A percentile compares a stretch with the other conserved stretches of the same genome.
Conservation (phyloP, 176 grass and related monocot genomes). For the Aegilops longissima region DNA sequence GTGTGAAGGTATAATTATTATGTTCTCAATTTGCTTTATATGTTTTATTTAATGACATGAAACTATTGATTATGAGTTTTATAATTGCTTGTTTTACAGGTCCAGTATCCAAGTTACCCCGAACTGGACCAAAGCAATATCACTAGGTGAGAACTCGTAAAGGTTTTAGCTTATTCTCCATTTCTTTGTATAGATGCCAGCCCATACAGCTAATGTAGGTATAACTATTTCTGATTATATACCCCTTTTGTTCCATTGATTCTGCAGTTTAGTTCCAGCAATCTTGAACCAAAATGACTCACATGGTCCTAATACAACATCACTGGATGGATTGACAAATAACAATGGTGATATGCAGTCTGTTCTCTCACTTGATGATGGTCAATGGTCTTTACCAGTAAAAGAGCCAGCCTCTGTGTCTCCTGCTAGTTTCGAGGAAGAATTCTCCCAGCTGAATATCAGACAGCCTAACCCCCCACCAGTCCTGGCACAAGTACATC, state of each 20-base stretch:
- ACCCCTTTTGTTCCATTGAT: constrained; percentile 8
- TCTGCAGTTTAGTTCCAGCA: constrained; percentile 56
- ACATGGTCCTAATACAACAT: constrained; percentile 37
- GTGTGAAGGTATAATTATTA: constrained; percentile 75
- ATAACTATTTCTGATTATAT: constrained; percentile 21
- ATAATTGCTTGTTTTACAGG: constrained; percentile 52
- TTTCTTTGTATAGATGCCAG: constrained; percentile 3
- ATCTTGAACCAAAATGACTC: constrained; percentile 55
- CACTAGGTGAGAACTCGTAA: constrained; percentile 48
- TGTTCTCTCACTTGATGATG: constrained; percentile 92
- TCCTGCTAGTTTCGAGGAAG: constrained; percentile 48
- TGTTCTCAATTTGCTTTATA: constrained; percentile 16
- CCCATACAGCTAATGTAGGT: neutral
- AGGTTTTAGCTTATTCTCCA: constrained; percentile 19
- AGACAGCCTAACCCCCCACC: constrained; percentile 76
- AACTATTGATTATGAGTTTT: constrained; percentile 30
- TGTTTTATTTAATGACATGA: constrained; percentile 2
- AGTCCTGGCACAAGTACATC: constrained; percentile 71
- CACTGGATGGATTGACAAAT: constrained; percentile 30
- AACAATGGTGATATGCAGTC: constrained; percentile 74
- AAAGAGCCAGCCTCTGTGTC: constrained; percentile 40
- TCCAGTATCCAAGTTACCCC: constrained; percentile 80
- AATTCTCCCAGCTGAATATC: constrained; percentile 70
- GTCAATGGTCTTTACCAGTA: constrained; percentile 67
- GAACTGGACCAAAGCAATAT: constrained; percentile 67